Evolutionary conservation across 352 stramenopile species (phyloP).

Genomic region (Thalassiosira livingstoniorum): DNA sequence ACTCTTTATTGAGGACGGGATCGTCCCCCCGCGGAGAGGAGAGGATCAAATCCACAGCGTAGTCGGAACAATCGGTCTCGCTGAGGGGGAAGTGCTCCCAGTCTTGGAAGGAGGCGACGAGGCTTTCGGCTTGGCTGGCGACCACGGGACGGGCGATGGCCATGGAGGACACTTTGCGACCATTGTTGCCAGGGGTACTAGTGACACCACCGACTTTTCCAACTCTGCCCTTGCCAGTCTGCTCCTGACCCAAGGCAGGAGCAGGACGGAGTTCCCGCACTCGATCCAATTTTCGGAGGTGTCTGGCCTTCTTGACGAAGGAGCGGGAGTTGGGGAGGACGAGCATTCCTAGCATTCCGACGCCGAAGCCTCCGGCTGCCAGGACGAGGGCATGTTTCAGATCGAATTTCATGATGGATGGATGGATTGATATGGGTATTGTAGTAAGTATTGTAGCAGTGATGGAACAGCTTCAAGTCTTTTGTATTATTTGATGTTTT

Average conservation of each 20-base stretch:
- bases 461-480: too few species aligned
- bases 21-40: background rate
- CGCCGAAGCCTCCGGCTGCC: too few species aligned
- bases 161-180: background rate
- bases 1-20: background rate
- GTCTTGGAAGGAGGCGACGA: slow-evolving; percentile 7
- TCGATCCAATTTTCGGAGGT: too few species aligned
- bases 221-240: background rate
- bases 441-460: too few species aligned
- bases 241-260: background rate
- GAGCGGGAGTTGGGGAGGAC: too few species aligned
- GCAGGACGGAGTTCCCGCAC: background rate
- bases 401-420: too few species aligned
- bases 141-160: background rate
- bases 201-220: background rate
- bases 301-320: too few species aligned
- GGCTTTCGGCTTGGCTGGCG: background rate
- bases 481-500: too few species aligned
- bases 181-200: background rate
- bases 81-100: background rate
- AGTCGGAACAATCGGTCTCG: background rate
- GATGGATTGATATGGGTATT: too few species aligned
- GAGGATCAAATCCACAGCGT: background rate
- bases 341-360: too few species aligned
- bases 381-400: too few species aligned